Conservation (phyloP, 2,329 filamentous ascomycete genomes). For the Hirsutella rhossiliensis region DNA sequence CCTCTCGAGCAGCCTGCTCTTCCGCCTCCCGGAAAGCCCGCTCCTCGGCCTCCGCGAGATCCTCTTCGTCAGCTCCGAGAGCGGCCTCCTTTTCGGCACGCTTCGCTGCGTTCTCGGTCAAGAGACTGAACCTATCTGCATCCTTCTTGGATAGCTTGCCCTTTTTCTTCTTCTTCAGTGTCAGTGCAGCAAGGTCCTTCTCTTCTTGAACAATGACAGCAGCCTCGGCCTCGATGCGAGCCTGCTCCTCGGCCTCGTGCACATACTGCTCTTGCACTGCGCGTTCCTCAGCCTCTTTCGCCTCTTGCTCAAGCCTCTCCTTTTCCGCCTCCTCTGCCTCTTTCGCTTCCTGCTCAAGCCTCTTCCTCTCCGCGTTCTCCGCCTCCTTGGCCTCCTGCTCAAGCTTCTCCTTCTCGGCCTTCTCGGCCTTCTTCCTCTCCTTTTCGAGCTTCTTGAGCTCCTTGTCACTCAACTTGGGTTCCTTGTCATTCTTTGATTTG, state of each 20-base stretch:
- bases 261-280: background rate
- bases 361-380: slow-evolving; percentile 14
- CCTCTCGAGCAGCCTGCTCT: slow-evolving; percentile 19
- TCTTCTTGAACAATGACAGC: slow-evolving; percentile 17
- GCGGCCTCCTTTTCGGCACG: slow-evolving; percentile 23
- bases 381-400: slow-evolving; percentile 15
- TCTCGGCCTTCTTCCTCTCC: slow-evolving; percentile 11
- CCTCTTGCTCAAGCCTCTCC: slow-evolving; percentile 16
- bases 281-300: slow-evolving; percentile 2
- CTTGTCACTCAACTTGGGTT: slow-evolving; percentile 38
- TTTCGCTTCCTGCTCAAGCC: slow-evolving; percentile 9
- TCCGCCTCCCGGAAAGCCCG: background rate
- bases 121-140: slow-evolving; percentile 27
- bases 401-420: slow-evolving; percentile 19
- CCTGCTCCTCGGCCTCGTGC: background rate
- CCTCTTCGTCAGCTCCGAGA: slow-evolving; percentile 21
- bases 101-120: slow-evolving; percentile 21
- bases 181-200: slow-evolving; percentile 26
- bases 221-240: slow-evolving; percentile 8
- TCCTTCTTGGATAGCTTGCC: slow-evolving; percentile 31
- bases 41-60: slow-evolving; percentile 15
- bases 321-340: slow-evolving; percentile 21
- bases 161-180: slow-evolving; percentile 38
- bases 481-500: slow-evolving; percentile 32
- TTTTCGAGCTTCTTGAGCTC: slow-evolving; percentile 26